Evolutionary conservation across 2,329 filamentous ascomycete species (phyloP), one percentile per base, ranked within the genome.

Genomic region (Colletotrichum acutatum): DNA sequence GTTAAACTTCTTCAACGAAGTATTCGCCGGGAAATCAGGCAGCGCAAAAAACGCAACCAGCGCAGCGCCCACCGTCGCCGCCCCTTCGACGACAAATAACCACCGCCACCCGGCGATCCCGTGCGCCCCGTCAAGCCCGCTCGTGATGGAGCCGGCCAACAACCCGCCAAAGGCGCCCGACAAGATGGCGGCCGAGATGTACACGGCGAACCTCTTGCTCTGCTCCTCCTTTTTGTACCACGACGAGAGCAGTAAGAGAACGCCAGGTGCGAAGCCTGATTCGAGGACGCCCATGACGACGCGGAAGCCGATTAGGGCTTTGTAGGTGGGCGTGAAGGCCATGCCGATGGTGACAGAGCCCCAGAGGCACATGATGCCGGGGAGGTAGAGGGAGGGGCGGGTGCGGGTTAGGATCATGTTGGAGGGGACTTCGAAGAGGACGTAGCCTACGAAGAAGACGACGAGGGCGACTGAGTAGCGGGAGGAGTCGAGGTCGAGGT

Each of bases 361-460:
- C 80, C 80, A 87, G 11, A 88, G 78, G 22, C 90, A 78, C 89
- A 94, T 93, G 76, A 93, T 93, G 16, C 86, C 80, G 0, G 92
- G 89, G 49, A 93, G 86, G 77, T 93, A 94, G 63, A 92, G 81
- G 53, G 87, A 90, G 0, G 92, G 92, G 3, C 88, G 84, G 64
- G 91, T 83, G 8, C 86, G 86, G 78, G 92, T 92, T 61, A 94
- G 86, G 53, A 93, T 80, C 72, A 93, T 83, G 78, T 94, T 93
- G 28, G 91, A 92, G 11, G 91, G 79, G 0, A 88, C 85, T 77
- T 93, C 91, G 76, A 91, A 92, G 34, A 92, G 79, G 0, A 91
- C 84, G 79, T 94, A 94, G 5, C 90, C 91, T 66, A 94, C 85
- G 83, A 94, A 94, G 83, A 94, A 94, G 75, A 94, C 86, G 19